Conservation (phyloP, 177 flowering plant species). For the Telopea speciosissima region DNA sequence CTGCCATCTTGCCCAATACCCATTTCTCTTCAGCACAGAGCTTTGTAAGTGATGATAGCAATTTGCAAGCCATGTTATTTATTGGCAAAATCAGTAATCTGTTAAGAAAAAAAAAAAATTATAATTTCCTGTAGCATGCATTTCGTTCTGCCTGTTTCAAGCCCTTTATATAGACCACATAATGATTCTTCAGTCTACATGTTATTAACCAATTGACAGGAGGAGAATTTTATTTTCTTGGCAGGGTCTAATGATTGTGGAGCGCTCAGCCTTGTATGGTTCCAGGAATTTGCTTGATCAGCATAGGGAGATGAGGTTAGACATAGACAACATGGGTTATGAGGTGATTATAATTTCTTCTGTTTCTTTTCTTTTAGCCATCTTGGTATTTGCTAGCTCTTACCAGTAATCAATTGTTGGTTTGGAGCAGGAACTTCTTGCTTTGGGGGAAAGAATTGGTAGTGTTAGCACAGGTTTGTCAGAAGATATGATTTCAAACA, state of each 20-base stretch:
- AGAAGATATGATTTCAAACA: conserved; percentile 40
- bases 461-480: conserved; percentile 65
- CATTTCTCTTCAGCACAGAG: neutral
- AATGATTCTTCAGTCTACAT: neutral
- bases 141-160: neutral
- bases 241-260: conserved; percentile 47
- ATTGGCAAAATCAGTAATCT: neutral
- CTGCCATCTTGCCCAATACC: neutral
- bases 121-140: neutral
- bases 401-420: neutral
- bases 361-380: neutral
- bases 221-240: conserved; percentile 1
- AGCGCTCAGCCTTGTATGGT: conserved; percentile 39
- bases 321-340: conserved; percentile 68
- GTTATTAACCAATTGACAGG: neutral
- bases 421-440: conserved; percentile 61
- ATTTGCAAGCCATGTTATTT: neutral
- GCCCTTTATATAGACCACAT: neutral
- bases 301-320: conserved; percentile 73
- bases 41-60: neutral
- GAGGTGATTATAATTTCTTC: conserved; percentile 35
- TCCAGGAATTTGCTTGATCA: conserved; percentile 46
- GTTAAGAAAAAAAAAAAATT: neutral
- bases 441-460: conserved; percentile 77
- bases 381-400: neutral